Evolutionary conservation across 768 basidiomycete species (phyloP).

Genomic region (Hortiboletus campestris): DNA sequence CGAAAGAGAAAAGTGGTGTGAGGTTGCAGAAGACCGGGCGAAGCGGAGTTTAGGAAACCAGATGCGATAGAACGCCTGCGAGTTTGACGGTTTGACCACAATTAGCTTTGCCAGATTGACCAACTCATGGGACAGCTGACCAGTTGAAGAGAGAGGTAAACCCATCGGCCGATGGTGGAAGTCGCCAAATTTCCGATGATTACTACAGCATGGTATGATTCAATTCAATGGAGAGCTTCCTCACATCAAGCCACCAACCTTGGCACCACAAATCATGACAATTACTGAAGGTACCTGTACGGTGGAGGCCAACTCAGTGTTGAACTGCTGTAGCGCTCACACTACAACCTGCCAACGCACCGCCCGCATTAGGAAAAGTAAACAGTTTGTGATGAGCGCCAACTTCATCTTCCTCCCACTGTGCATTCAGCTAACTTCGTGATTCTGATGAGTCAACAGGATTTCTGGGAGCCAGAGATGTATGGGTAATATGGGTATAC

Average conservation of each 20-base stretch:
- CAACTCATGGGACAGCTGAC: background rate
- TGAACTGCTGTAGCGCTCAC: background rate
- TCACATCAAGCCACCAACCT: background rate
- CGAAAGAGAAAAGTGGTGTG: background rate
- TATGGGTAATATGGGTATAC: background rate
- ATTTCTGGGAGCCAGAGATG: background rate
- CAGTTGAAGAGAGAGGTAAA: too few relatives aligned
- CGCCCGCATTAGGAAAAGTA: background rate
- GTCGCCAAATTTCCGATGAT: background rate
- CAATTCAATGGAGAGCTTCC: background rate
- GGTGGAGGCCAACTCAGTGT: background rate
- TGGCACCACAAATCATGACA: background rate
- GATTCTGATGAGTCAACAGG: background rate
- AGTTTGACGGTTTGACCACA: background rate
- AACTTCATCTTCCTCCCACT: background rate
- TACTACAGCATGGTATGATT: slow-evolving; percentile 1
- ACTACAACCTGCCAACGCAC: background rate
- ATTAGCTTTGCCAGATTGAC: background rate
- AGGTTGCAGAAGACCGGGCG: background rate
- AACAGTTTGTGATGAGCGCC: too few relatives aligned
- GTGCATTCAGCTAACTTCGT: background rate
- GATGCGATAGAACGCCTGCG: background rate
- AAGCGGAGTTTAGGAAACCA: too few relatives aligned
- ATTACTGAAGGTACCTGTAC: background rate
- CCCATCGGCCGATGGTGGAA: background rate